These are phyloP conservation scores for Jaenimonas drosophilae DNA, from an alignment of 208 protist genomes.

Conservation along the genomic window DNA sequence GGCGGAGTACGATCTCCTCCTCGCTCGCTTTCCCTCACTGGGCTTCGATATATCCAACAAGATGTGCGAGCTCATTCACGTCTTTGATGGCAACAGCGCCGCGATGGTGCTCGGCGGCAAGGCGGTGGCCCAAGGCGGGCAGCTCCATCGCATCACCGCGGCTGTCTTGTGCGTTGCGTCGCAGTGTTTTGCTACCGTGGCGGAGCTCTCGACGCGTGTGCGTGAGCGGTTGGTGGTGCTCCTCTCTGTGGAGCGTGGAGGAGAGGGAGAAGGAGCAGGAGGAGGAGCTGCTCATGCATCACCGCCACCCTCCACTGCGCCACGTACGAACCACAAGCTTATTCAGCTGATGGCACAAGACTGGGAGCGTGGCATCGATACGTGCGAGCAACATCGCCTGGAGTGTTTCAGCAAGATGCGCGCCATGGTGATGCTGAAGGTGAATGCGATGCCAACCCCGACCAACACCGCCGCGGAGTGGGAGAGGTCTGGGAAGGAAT, in stretches of 20 bases:
- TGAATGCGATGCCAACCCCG: conserved; percentile 27
- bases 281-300: neutral
- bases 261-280: neutral
- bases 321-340: conserved; percentile 9
- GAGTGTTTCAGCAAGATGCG: conserved; percentile 66
- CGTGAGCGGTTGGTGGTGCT: conserved; percentile 22
- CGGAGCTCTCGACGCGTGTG: conserved; percentile 54
- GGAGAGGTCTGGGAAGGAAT: conserved; percentile 53
- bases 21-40: conserved; percentile 70
- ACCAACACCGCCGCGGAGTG: conserved; percentile 26
- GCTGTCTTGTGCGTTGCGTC: conserved; percentile 77
- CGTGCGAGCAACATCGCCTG: conserved; percentile 43
- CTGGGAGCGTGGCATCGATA: conserved; percentile 33
- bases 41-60: conserved; percentile 65
- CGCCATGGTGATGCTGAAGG: conserved; percentile 54
- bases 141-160: conserved; percentile 70
- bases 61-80: conserved; percentile 67
- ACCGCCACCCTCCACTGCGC: neutral
- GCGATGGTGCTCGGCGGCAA: conserved; percentile 70
- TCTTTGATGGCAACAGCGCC: conserved; percentile 64
- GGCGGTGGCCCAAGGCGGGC: conserved; percentile 69
- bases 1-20: conserved; percentile 58
- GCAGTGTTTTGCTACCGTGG: conserved; percentile 69
- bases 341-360: conserved; percentile 48
- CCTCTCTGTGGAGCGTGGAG: conserved; percentile 1